Base-by-base conservation (phyloP, 2,329 filamentous ascomycete species). In the Albifimbria verrucaria region DNA sequence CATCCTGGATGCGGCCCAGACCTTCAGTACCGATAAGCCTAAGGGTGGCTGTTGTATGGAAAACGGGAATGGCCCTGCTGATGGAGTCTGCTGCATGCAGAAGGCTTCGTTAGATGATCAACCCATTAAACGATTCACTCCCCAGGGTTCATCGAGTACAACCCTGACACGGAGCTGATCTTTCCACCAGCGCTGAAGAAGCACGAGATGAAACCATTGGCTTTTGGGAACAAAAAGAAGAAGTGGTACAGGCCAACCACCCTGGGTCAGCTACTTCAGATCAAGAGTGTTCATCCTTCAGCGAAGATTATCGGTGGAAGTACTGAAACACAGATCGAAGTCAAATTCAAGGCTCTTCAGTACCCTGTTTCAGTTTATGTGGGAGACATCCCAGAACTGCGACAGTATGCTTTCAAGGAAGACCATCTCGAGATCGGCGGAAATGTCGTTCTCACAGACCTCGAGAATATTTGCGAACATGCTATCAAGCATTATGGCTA, bases 281-380 rank as follows among this genome's bases (percentile, higher is more conserved):
- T 99, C 73, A 97, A 97, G 76, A 86, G 80, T 62, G 85, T 82
- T 0, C 87, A 91, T 60, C 93, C 93, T 0, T 85, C 87, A 23
- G 91, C 93, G 4, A 99, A 97, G 71, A 85, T 99, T 56, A 96
- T 99, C 56, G 93, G 92, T 48, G 94, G 94, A 56, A 96, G 92
- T 68, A 96, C 92, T 2, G 94, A 99, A 71, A 97, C 93, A 0
- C 94, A 97, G 71, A 97, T 99, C 55, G 94, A 99, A 72, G 89
- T 95, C 74, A 97, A 96, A 72, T 97, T 99, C 81, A 97, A 97
- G 75, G 91, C 88, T 1, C 83, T 96, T 77, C 83, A 92, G 62
- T 97, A 97, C 67, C 87, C 88, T 4, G 85, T 90, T 1, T 97
- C 92, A 0, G 89, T 99, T 0, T 97, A 88, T 60, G 89, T 97